Evolutionary conservation across 306 rosid species (phyloP).

Genomic region (Rosa rugosa): DNA sequence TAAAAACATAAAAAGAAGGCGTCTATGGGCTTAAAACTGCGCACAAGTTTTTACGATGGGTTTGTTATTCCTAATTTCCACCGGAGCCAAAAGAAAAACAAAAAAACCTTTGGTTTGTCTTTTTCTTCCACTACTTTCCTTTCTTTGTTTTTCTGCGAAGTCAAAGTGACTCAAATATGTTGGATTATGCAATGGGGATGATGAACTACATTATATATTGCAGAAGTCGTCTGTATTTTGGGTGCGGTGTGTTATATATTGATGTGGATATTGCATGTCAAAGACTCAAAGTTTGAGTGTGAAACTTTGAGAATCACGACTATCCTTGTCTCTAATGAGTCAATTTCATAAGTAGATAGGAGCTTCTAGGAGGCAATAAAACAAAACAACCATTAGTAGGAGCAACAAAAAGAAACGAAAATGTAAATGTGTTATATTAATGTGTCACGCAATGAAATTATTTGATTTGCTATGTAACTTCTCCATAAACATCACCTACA

Average conservation of each 20-base stretch:
- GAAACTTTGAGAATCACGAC: neutral
- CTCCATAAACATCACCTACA: neutral
- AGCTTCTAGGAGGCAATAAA: neutral
- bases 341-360: neutral
- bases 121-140: neutral
- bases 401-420: neutral
- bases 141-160: neutral
- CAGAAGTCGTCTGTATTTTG: neutral
- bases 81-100: neutral
- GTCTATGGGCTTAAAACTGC: neutral
- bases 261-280: neutral
- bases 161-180: slow-evolving; percentile 15
- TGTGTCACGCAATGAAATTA: neutral
- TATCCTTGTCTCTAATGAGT: neutral
- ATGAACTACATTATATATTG: neutral
- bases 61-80: neutral
- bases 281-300: neutral
- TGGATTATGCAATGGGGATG: neutral
- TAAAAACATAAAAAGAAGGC: neutral
- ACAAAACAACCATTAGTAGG: neutral
- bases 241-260: neutral
- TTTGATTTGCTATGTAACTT: neutral
- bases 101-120: neutral
- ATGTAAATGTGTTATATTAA: neutral
- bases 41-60: neutral